These are phyloP conservation scores for Penicillium capsulatum DNA, from an alignment of 2,329 filamentous ascomycete species.

Conservation along the genomic window DNA sequence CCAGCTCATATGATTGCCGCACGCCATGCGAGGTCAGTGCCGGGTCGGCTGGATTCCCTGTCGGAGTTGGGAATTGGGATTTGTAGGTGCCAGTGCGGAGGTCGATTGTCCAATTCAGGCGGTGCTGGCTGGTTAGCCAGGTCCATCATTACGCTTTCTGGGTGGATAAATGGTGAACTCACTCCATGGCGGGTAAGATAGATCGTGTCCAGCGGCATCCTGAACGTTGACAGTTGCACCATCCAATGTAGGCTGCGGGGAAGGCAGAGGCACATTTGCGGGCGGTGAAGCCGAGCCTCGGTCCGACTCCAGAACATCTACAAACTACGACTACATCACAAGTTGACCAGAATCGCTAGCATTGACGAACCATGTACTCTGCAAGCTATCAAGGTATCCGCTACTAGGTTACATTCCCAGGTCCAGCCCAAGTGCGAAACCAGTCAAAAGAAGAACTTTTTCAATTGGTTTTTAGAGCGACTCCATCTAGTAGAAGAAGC, in stretches of 20 bases:
- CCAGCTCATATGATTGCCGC: conserved; percentile 75
- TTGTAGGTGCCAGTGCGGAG: conserved; percentile 73
- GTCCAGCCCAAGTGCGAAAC: conserved; percentile 21
- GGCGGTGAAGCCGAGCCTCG: conserved; percentile 18
- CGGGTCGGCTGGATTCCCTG: conserved; percentile 82
- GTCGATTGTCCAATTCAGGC: conserved; percentile 84
- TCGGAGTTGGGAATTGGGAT: conserved; percentile 70
- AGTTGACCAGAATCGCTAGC: conserved; percentile 21
- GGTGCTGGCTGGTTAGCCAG: conserved; percentile 56
- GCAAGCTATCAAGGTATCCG: conserved; percentile 20
- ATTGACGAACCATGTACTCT: conserved; percentile 26
- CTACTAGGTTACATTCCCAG: conserved; percentile 27
- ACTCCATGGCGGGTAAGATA: conserved; percentile 73
- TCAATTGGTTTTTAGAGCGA: conserved; percentile 21
- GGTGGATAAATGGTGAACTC: conserved; percentile 38
- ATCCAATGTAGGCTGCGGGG: conserved; percentile 5
- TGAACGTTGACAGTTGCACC: conserved; percentile 1
- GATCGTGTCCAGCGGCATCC: conserved; percentile 65
- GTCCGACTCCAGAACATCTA: conserved; percentile 1
- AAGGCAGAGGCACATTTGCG: conserved; percentile 10
- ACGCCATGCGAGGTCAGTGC: conserved; percentile 83
- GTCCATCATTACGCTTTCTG: background rate
- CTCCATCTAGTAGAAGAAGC: conserved; percentile 88
- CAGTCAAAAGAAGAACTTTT: conserved; percentile 28
- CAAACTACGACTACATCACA: background rate